These are phyloP conservation scores for Hypomontagnella submonticulosa DNA, from an alignment of 495 filamentous ascomycete genomes.

Conservation along the genomic window DNA sequence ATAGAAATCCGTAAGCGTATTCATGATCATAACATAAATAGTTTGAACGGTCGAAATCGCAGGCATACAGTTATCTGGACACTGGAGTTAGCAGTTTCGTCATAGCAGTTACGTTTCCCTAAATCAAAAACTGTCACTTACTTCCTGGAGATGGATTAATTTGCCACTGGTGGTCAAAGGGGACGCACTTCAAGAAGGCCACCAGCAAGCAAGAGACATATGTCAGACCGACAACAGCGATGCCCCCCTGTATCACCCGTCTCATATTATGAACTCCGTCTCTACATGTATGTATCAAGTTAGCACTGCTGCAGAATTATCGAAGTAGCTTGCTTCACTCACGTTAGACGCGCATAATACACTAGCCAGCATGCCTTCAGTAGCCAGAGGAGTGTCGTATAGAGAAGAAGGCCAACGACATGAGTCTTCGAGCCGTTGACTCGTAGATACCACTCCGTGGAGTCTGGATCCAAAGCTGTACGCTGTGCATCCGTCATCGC, in stretches of 20 bases:
- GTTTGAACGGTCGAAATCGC: constrained; percentile 51
- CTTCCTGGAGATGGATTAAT: constrained; percentile 68
- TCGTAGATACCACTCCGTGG: constrained; percentile 58
- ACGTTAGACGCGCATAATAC: constrained; percentile 69
- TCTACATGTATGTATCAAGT: constrained; percentile 39
- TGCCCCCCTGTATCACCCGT: constrained; percentile 59
- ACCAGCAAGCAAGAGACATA: constrained; percentile 63
- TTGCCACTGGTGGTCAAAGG: constrained; percentile 67
- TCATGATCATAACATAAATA: constrained; percentile 57
- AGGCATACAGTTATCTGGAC: constrained; percentile 41
- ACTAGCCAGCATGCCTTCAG: constrained; percentile 68
- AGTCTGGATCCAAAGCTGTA: constrained; percentile 49
- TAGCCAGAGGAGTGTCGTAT: constrained; percentile 65
- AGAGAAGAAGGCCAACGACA: constrained; percentile 66
- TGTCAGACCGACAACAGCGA: constrained; percentile 56
- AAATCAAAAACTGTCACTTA: constrained; percentile 42
- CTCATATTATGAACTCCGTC: constrained; percentile 57
- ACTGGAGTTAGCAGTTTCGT: not conserved
- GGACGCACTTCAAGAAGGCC: constrained; percentile 54
- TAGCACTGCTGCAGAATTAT: not conserved
- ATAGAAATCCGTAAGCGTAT: constrained; percentile 66
- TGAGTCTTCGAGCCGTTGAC: constrained; percentile 68
- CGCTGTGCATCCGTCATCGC: constrained; percentile 64
- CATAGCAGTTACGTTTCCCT: not conserved
- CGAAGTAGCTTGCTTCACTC: not conserved